Conservation (phyloP, 306 rosid genomes). For the Vigna radiata region DNA sequence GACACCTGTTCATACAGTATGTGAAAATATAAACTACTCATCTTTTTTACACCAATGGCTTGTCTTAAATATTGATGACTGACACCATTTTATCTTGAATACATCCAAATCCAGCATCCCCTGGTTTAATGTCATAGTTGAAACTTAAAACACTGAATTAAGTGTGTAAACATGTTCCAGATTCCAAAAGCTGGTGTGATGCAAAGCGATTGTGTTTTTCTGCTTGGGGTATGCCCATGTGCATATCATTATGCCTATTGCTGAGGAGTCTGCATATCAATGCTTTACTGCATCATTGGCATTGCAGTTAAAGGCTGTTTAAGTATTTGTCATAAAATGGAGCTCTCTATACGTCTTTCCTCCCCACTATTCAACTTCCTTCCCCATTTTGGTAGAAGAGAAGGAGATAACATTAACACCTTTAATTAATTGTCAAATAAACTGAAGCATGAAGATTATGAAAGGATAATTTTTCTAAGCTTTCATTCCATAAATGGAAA, state of each 20-base stretch:
- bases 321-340: not conserved
- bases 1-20: constrained; percentile 98
- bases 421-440: constrained; percentile 10
- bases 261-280: not conserved
- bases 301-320: not conserved
- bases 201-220: constrained; percentile 2
- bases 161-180: not conserved
- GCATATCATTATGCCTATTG: not conserved
- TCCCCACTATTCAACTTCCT: not conserved
- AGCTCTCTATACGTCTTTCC: not conserved
- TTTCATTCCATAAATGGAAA: constrained; percentile 17
- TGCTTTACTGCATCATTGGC: not conserved
- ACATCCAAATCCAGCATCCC: not conserved
- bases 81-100: constrained; percentile 7
- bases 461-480: not conserved
- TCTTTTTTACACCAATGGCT: not conserved
- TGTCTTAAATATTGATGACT: constrained; percentile 13
- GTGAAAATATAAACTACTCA: constrained; percentile 27
- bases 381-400: not conserved
- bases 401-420: not conserved
- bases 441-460: constrained; percentile 24
- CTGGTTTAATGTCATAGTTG: constrained; percentile 8
- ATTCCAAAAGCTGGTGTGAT: not conserved
- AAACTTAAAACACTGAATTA: too few species aligned
- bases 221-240: not conserved